A percentile compares a stretch with the other conserved stretches of the same genome.
Evolutionary conservation across 352 stramenopile genomes (phyloP).

Genomic region (Phytopythium kandeliae): DNA sequence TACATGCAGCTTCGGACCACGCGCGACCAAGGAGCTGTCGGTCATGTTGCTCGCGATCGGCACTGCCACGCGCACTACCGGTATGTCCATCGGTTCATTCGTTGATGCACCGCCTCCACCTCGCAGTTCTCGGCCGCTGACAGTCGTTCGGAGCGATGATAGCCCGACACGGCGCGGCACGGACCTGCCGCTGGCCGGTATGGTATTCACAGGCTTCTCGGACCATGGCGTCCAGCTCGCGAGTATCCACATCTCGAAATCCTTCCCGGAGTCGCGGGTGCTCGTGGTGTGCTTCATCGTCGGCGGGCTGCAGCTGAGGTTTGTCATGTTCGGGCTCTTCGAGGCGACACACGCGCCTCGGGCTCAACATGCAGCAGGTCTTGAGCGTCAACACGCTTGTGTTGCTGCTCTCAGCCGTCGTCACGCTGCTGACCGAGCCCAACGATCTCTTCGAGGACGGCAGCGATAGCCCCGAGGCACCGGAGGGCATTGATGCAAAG

Average conservation of each 20-base stretch:
- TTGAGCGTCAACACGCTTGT: slow-evolving; percentile 48
- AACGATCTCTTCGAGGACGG: slow-evolving; percentile 40
- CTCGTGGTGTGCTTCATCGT: slow-evolving; percentile 70
- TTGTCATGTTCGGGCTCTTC: slow-evolving; percentile 71
- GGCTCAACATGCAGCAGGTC: slow-evolving; percentile 31
- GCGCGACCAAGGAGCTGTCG: slow-evolving; percentile 46
- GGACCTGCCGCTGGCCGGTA: slow-evolving; percentile 50
- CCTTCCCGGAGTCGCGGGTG: slow-evolving; percentile 61
- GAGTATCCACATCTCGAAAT: slow-evolving; percentile 72
- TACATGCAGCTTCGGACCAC: slow-evolving; percentile 40
- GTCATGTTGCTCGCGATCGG: slow-evolving; percentile 39
- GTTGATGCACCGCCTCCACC: too few species aligned
- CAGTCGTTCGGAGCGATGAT: not conserved
- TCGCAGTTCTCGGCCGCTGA: not conserved
- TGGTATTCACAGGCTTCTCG: slow-evolving; percentile 57
- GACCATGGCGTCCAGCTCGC: slow-evolving; percentile 60
- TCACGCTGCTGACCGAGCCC: slow-evolving; percentile 48
- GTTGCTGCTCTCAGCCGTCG: slow-evolving; percentile 39
- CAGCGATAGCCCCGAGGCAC: not conserved
- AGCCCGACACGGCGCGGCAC: slow-evolving; percentile 20
- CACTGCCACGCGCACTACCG: slow-evolving; percentile 31
- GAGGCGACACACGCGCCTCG: slow-evolving; percentile 29
- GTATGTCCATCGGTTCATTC: slow-evolving; percentile 1
- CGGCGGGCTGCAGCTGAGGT: slow-evolving; percentile 61
- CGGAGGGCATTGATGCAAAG: slow-evolving; percentile 6